phyloP scores from a whole-genome alignment of 179 eudicot species.

The Camellia oleifera region DNA sequence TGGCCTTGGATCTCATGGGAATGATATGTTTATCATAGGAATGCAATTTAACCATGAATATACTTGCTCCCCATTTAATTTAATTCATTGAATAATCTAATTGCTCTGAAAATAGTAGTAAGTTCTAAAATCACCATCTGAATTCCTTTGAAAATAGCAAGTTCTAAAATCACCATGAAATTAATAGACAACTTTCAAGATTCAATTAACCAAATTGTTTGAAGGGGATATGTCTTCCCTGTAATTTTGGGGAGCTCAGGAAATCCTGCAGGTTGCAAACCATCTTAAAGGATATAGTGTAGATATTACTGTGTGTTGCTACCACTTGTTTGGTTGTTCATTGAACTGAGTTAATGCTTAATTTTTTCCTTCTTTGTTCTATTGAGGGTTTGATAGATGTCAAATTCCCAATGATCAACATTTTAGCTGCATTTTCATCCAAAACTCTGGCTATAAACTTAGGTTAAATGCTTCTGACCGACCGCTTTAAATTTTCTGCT shows the following conservation, averaged over 20 bases:
- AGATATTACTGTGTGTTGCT: background rate
- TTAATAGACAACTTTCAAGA: background rate
- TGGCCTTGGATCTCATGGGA: background rate
- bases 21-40: background rate
- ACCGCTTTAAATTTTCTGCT: background rate
- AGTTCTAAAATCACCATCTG: background rate
- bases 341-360: background rate
- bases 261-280: background rate
- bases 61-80: background rate
- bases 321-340: background rate
- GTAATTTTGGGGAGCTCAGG: background rate
- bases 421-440: slow-evolving; percentile 2
- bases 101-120: background rate
- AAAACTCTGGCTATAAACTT: background rate
- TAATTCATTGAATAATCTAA: background rate
- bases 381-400: background rate
- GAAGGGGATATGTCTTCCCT: background rate
- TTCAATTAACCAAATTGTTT: background rate
- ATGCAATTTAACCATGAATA: background rate
- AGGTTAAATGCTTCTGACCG: background rate
- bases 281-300: background rate
- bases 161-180: background rate
- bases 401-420: background rate
- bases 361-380: background rate
- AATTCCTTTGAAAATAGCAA: background rate